Base-by-base conservation (phyloP, 2,329 filamentous ascomycete genomes). In the Hymenoscyphus salicellus region DNA sequence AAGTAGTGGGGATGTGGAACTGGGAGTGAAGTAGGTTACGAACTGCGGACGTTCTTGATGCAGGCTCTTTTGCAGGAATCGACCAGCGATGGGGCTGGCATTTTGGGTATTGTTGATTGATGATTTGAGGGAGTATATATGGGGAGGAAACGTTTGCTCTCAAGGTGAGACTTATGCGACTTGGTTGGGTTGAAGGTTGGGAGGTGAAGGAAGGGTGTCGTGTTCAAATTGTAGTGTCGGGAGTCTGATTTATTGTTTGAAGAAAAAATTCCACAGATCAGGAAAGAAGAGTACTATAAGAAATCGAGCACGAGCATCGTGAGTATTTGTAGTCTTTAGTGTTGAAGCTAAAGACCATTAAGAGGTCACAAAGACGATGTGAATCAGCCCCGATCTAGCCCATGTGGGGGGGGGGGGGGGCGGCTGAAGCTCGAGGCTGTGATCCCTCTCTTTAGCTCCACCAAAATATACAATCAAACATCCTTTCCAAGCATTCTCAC, bases 61-160 rank as follows among this genome's bases (percentile, higher is more conserved):
- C 83, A 84, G 33, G 81, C 79, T 43, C 77, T 75, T 4, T 80
- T 81, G 71, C 83, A 82, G 66, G 85, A 77, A 7, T 83, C 81
- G 57, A 81, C 73, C 1, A 89, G 79, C 36, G 83, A 82, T 66
- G 83, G 82, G 68, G 79, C 77, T 59, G 78, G 74, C 80, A 81
- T 81, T n/a, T 69, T 67, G 20, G 16, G 20, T 5, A 52, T 26
- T 26, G 11, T 52, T 26, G 46, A 10, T 2, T 59, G 23, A 7
- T 59, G 8, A 7, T 41, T n/a, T 4, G 28, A 28, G n/a, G 26
- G n/a, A 43, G 36, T 46, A 30, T 16, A 17, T 38, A 26, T 26
- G 10, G 11, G 6, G 6, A 30, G 28, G 28, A 30, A 30, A 30
- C 6, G 20, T 52, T 14, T 8, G 8, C 7, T 3, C n/a, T 23